phyloP scores from a whole-genome alignment of 768 basidiomycete genomes.

The Termitomyces sp. region DNA sequence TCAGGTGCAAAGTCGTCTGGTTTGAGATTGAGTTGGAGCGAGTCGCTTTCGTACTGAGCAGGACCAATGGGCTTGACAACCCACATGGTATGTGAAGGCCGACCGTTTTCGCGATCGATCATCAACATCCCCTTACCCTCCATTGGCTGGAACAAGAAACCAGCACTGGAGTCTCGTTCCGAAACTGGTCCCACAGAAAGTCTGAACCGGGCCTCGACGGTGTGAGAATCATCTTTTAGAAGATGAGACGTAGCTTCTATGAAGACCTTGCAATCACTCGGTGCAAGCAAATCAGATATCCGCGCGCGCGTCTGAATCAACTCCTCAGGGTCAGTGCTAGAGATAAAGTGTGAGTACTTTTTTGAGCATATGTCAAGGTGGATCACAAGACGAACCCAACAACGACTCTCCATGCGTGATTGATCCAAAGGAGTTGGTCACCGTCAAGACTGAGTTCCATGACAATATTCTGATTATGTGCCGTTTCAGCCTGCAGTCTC shows the following conservation, averaged over 20 bases:
- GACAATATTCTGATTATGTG: slow-evolving; percentile 93
- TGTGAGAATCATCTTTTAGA: slow-evolving; percentile 88
- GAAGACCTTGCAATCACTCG: slow-evolving; percentile 78
- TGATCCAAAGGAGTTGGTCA: slow-evolving; percentile 93
- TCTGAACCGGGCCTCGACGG: slow-evolving; percentile 87
- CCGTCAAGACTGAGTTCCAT: slow-evolving; percentile 92
- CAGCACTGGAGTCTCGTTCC: slow-evolving; percentile 48
- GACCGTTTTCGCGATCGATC: slow-evolving; percentile 84
- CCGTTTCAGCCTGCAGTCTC: slow-evolving; percentile 86
- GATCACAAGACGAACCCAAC: slow-evolving; percentile 60
- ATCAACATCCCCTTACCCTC: slow-evolving; percentile 99
- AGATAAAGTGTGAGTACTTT: neutral
- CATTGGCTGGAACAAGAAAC: slow-evolving; percentile 73
- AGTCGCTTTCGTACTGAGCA: slow-evolving; percentile 61
- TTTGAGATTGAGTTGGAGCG: slow-evolving; percentile 56
- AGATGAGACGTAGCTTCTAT: slow-evolving; percentile 80
- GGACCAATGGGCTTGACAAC: slow-evolving; percentile 80
- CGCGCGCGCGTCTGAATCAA: slow-evolving; percentile 72
- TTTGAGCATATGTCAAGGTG: neutral
- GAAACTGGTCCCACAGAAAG: slow-evolving; percentile 67
- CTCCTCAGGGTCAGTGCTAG: slow-evolving; percentile 79
- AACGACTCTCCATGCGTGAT: slow-evolving; percentile 91
- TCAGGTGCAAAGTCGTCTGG: slow-evolving; percentile 38
- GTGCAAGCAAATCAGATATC: slow-evolving; percentile 76
- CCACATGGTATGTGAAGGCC: slow-evolving; percentile 97